Percentiles rank a stretch among this genome's conserved stretches.
These are phyloP conservation scores for Trichoderma parareesei DNA, from an alignment of 495 filamentous ascomycete species.

Conservation along the genomic window DNA sequence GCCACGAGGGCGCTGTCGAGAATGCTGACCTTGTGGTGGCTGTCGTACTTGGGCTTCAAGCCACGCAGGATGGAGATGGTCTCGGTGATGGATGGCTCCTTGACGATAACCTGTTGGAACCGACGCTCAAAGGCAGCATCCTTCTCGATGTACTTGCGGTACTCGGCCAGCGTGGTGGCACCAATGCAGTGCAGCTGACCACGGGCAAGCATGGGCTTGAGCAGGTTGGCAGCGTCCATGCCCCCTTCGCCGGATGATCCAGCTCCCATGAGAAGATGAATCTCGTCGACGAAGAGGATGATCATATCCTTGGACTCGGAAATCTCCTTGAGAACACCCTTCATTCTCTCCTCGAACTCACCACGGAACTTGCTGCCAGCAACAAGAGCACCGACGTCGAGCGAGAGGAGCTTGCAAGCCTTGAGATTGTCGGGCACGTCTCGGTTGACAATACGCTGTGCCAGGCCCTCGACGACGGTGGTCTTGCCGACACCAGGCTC, in stretches of 20 bases:
- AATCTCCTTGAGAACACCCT: slow-evolving; percentile 95
- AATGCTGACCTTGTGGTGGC: slow-evolving; percentile 96
- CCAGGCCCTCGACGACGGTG: slow-evolving; percentile 95
- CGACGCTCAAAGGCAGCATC: slow-evolving; percentile 95
- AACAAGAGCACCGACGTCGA: slow-evolving; percentile 90
- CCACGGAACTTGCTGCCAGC: slow-evolving; percentile 96
- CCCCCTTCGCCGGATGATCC: slow-evolving; percentile 89
- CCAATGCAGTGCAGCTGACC: slow-evolving; percentile 97
- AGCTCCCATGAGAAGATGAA: slow-evolving; percentile 96
- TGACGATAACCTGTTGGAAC: slow-evolving; percentile 95
- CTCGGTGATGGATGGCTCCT: slow-evolving; percentile 79
- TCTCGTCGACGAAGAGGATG: slow-evolving; percentile 95
- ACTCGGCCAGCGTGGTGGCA: slow-evolving; percentile 89
- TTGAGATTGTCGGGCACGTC: slow-evolving; percentile 96
- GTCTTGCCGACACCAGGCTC: slow-evolving; percentile 99
- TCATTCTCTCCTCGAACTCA: slow-evolving; percentile 98
- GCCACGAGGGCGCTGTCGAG: slow-evolving; percentile 86
- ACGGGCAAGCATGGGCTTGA: slow-evolving; percentile 95
- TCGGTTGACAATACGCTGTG: slow-evolving; percentile 86
- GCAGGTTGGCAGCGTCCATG: slow-evolving; percentile 95
- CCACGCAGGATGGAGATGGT: slow-evolving; percentile 96
- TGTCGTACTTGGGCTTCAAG: slow-evolving; percentile 93
- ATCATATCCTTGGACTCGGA: slow-evolving; percentile 95
- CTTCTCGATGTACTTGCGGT: slow-evolving; percentile 98
- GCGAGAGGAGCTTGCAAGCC: slow-evolving; percentile 82